These are phyloP conservation scores for Tetraselmis chui DNA, from an alignment of 139 green algal species.

Conservation along the genomic window DNA sequence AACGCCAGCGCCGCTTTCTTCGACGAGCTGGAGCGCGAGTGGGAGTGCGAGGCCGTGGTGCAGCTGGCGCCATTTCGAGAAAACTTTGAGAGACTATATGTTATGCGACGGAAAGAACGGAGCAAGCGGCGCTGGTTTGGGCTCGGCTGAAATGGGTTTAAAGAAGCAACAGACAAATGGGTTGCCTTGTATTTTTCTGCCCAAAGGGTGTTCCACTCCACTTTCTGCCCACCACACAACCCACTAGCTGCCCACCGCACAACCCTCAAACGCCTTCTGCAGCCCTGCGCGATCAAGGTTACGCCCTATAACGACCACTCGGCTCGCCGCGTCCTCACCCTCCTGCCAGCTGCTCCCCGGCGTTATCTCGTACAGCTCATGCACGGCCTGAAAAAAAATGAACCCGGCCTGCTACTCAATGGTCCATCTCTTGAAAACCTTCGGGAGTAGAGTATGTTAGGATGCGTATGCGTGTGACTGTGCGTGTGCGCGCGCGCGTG, in stretches of 20 bases:
- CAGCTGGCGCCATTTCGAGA: background rate
- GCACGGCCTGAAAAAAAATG: slow-evolving; percentile 29
- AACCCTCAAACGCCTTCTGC: slow-evolving; percentile 2
- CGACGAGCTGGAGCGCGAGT: background rate
- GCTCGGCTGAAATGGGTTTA: no score
- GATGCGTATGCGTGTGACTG: no score
- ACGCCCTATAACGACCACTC: slow-evolving; percentile 34
- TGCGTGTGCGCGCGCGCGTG: no score
- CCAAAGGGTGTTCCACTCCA: no score
- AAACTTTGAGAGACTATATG: background rate
- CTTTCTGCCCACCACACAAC: no score
- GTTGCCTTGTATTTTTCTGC: no score
- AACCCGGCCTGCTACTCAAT: background rate
- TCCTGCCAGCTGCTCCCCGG: slow-evolving; percentile 20
- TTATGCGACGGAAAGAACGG: background rate
- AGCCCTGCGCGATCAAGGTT: slow-evolving; percentile 5
- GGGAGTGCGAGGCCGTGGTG: background rate
- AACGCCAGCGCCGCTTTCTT: background rate
- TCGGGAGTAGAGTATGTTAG: background rate
- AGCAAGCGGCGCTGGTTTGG: background rate
- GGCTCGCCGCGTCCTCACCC: slow-evolving; percentile 16
- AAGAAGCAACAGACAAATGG: no score
- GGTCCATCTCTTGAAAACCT: background rate
- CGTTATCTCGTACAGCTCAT: slow-evolving; percentile 47
- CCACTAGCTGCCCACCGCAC: background rate